Percentiles rank a stretch among this genome's conserved stretches.
These are phyloP conservation scores for Aegilops bicornis DNA, from an alignment of 176 grass and related monocot genomes.

Conservation along the genomic window DNA sequence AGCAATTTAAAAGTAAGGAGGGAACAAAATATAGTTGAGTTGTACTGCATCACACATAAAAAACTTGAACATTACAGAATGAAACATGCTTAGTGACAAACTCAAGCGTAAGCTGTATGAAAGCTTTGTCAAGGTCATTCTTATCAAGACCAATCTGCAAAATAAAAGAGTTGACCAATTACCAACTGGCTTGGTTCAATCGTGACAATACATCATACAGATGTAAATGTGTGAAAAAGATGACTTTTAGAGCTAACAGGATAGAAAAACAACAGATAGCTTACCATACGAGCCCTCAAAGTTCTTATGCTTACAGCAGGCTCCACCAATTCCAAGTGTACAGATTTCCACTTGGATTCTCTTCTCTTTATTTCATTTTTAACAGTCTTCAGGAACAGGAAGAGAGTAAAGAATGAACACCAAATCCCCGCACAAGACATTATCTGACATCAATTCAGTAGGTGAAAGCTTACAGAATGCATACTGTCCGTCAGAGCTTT, in stretches of 20 bases:
- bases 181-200: slow-evolving; percentile 22
- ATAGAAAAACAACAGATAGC: slow-evolving; percentile 13
- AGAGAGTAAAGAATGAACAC: slow-evolving; percentile 23
- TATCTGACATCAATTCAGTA: not conserved
- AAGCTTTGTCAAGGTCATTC: slow-evolving; percentile 92
- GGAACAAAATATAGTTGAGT: not conserved
- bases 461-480: slow-evolving; percentile 84
- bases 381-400: slow-evolving; percentile 47
- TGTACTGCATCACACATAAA: not conserved
- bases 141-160: slow-evolving; percentile 94
- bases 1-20: not conserved
- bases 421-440: not conserved
- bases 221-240: not conserved
- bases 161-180: slow-evolving; percentile 9
- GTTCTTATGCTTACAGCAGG: slow-evolving; percentile 73
- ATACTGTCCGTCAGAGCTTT: slow-evolving; percentile 82
- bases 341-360: slow-evolving; percentile 72
- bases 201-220: slow-evolving; percentile 14
- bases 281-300: slow-evolving; percentile 95
- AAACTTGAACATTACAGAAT: slow-evolving; percentile 14
- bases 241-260: not conserved
- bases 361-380: slow-evolving; percentile 97
- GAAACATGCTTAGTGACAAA: slow-evolving; percentile 82
- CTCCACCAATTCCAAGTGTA: slow-evolving; percentile 81
- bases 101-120: slow-evolving; percentile 85